phyloP scores from a whole-genome alignment of 169 alveolate genomes.

The Cryptosporidium xiaoi region DNA sequence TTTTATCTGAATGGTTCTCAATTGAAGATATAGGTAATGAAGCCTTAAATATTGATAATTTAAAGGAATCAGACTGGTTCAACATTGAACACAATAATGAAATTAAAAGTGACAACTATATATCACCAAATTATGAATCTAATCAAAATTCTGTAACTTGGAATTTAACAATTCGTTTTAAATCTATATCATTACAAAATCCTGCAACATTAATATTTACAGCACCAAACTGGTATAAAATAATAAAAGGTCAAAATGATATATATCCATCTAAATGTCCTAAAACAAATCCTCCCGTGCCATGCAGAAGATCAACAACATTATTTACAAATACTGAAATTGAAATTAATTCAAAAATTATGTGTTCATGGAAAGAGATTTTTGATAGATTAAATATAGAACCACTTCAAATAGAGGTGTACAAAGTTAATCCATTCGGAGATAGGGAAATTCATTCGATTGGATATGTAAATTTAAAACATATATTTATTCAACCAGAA shows the following conservation, averaged over 20 bases:
- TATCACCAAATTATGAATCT: neutral
- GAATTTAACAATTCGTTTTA: slow-evolving; percentile 40
- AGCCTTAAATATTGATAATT: slow-evolving; percentile 15
- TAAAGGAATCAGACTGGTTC: slow-evolving; percentile 47
- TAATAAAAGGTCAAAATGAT: slow-evolving; percentile 34
- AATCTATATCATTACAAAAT: slow-evolving; percentile 50
- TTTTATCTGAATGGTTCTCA: slow-evolving; percentile 53
- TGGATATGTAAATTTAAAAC: slow-evolving; percentile 48
- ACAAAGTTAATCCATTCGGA: slow-evolving; percentile 49
- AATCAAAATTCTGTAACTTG: slow-evolving; percentile 13
- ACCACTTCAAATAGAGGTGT: slow-evolving; percentile 44
- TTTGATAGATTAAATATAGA: slow-evolving; percentile 48
- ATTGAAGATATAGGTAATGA: slow-evolving; percentile 35
- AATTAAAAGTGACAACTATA: neutral
- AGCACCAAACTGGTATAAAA: slow-evolving; percentile 52
- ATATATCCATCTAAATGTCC: slow-evolving; percentile 37
- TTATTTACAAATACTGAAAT: slow-evolving; percentile 26
- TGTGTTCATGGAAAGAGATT: slow-evolving; percentile 48
- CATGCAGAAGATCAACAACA: slow-evolving; percentile 69
- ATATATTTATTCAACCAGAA: slow-evolving; percentile 55
- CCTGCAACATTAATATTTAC: slow-evolving; percentile 57
- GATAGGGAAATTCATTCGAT: slow-evolving; percentile 41
- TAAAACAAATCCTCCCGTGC: slow-evolving; percentile 54
- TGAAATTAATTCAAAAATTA: slow-evolving; percentile 40
- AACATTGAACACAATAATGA: slow-evolving; percentile 8